Percentiles rank a stretch among this genome's conserved stretches.
Evolutionary conservation across 176 grass and related monocot genomes (phyloP).

Genomic region (Oryza longistaminata): DNA sequence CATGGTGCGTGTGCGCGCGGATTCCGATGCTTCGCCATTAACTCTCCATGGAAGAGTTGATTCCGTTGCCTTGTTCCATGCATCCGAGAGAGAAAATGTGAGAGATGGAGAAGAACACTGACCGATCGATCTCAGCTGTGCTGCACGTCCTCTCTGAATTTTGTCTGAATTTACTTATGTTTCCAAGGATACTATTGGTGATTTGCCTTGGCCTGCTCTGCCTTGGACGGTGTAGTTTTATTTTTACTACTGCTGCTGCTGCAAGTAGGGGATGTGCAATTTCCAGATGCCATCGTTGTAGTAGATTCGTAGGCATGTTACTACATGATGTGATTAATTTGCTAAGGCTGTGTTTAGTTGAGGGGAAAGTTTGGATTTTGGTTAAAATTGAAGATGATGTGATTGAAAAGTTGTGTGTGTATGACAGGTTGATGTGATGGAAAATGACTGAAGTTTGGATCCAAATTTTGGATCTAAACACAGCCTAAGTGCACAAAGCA

Average conservation of each 20-base stretch:
- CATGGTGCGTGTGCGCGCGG: background rate
- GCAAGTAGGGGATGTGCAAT: background rate
- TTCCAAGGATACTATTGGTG: slow-evolving; percentile 39
- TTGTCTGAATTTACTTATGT: background rate
- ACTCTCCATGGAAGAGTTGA: slow-evolving; percentile 32
- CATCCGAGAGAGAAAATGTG: background rate
- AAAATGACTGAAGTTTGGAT: no score
- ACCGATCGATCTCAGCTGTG: background rate
- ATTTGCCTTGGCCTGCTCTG: background rate
- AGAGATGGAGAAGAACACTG: background rate
- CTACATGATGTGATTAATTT: background rate
- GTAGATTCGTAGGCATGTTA: background rate
- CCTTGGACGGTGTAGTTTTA: background rate
- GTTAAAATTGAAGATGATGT: no score
- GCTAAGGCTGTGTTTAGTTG: no score
- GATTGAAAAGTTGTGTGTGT: no score
- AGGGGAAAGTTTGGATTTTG: no score
- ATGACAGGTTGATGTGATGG: no score
- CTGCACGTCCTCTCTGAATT: background rate
- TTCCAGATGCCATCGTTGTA: background rate
- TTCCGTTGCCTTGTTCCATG: background rate
- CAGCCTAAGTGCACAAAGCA: background rate
- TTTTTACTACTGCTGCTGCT: background rate
- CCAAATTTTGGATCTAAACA: no score
- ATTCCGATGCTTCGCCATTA: slow-evolving; percentile 42